Evolutionary conservation across 805 yeast species (phyloP), one percentile per base, ranked within the genome.

Genomic region (Pichia paraexigua): DNA sequence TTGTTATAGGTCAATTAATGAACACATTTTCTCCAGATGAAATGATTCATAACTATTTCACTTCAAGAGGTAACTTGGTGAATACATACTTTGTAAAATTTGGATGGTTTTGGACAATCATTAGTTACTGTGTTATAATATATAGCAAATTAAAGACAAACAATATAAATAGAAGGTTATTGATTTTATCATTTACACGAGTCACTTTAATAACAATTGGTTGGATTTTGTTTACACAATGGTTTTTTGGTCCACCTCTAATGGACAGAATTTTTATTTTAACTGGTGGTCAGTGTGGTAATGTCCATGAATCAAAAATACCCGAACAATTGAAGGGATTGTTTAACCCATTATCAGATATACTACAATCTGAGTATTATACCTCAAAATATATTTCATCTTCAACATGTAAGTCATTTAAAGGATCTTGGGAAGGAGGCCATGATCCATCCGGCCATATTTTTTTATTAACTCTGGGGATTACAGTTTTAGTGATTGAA

Each of bases 381-480:
- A 55, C 43, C 32, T 60, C 68, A 8, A 59, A 49, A 42, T 41
- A 41, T 13, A 45, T 69, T 17, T 59, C 71, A 18, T 70, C 80
- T 0, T 64, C 71, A 1, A 58, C 64, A 1, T 78, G 94, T 64
- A 67, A 94, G 64, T 48, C 63, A 54, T 28, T 77, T 61, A 89
- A 82, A 47, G 85, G 98, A 0, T 52, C 60, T 17, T 86, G 92
- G 94, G 54, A 58, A 9, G 89, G 96, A 0, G 99, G 99, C 0
- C 96, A 89, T 63, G 99, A 94, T 69, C 96, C 98, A 6, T 84
- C 92, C 54, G 99, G 99, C 0, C 99, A 94, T 63, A 84, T 88
- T 1, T 94, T 91, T 60, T 65, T 94, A 42, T 70, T 92, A 44
- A 76, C 84, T 6, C 85, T 84, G 53, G 74, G 87, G 10, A 77